phyloP scores from a whole-genome alignment of 306 rosid species.

The Corylus americana region DNA sequence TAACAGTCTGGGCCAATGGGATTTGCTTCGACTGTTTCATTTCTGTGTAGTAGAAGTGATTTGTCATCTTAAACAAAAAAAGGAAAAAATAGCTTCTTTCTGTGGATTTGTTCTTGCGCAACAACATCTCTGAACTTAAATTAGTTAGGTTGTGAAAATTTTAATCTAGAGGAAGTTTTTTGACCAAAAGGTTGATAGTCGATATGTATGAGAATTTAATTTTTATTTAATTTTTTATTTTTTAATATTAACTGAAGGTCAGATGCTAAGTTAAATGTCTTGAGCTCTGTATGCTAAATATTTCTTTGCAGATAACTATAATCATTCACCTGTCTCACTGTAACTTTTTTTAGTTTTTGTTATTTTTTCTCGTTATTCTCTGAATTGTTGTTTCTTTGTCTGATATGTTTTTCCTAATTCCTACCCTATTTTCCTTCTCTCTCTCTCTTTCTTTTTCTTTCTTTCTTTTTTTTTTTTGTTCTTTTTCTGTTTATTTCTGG shows the following conservation, averaged over 20 bases:
- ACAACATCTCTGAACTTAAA: neutral
- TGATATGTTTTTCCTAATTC: constrained; percentile 3
- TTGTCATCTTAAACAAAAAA: neutral
- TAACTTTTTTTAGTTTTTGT: neutral
- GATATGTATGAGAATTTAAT: neutral
- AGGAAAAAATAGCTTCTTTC: no score
- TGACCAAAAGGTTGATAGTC: neutral
- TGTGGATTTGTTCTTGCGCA: no score
- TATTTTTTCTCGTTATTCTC: neutral
- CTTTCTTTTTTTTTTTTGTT: neutral
- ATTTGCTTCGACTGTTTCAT: neutral
- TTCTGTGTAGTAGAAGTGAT: neutral
- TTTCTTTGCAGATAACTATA: neutral
- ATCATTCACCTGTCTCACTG: neutral
- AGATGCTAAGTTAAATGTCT: neutral
- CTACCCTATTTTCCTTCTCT: neutral
- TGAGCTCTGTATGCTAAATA: neutral
- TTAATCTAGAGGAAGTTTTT: neutral
- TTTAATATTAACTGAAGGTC: neutral
- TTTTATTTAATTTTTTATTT: neutral
- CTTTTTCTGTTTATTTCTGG: constrained; percentile 3
- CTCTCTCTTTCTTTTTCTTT: constrained; percentile 12
- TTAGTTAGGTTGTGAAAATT: neutral
- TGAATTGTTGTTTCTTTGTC: neutral
- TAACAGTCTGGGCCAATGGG: neutral